These are phyloP conservation scores for Flaveria robusta DNA, from an alignment of 129 eudicot species.

Conservation along the genomic window DNA sequence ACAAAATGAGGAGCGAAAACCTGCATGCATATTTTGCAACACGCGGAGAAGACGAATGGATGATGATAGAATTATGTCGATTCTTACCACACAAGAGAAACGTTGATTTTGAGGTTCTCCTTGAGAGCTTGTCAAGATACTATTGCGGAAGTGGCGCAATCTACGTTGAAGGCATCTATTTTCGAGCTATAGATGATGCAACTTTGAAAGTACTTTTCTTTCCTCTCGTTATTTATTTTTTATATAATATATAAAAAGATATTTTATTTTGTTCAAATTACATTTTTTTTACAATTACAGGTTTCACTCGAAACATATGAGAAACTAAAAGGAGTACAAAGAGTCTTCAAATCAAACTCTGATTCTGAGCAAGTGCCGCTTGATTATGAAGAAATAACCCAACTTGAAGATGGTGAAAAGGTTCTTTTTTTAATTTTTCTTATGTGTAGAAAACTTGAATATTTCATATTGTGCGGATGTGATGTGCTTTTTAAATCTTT, in stretches of 20 bases:
- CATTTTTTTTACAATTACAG: too few relatives aligned
- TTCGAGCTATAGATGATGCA: neutral
- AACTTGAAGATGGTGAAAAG: neutral
- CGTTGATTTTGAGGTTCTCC: neutral
- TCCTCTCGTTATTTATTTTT: neutral
- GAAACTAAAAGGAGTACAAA: neutral
- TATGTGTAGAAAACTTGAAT: too few relatives aligned
- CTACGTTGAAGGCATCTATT: slow-evolving; percentile 3
- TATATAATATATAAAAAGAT: neutral
- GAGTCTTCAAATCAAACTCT: neutral
- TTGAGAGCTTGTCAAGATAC: neutral
- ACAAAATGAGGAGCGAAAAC: slow-evolving; percentile 3
- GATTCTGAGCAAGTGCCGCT: neutral
- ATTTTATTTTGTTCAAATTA: neutral
- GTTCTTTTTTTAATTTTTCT: neutral
- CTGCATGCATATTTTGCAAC: slow-evolving; percentile 7
- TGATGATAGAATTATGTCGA: neutral
- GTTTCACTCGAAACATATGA: neutral
- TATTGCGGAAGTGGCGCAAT: neutral
- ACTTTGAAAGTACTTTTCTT: neutral
- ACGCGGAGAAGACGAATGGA: neutral
- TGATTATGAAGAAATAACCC: neutral
- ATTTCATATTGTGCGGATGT: neutral
- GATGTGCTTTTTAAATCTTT: neutral
- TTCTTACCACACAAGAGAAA: neutral